Percentiles rank a stretch among this genome's conserved stretches.
These are phyloP conservation scores for Lecanicillium sp. DNA, from an alignment of 2,329 filamentous ascomycete genomes.

Conservation along the genomic window DNA sequence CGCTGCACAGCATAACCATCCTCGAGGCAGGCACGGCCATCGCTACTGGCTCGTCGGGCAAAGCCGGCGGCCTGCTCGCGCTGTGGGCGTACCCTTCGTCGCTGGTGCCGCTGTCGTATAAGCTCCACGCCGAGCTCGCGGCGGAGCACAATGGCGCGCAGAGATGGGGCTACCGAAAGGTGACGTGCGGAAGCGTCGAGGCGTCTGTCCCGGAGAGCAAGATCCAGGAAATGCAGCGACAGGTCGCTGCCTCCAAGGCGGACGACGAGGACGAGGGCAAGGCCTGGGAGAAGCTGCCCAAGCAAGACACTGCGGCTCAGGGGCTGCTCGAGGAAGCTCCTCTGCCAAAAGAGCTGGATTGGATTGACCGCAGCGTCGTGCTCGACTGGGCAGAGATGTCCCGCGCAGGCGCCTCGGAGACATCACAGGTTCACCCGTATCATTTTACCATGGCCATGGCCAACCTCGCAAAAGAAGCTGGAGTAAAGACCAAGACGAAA, in stretches of 20 bases:
- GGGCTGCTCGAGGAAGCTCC: conserved; percentile 48
- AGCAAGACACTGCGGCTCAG: conserved; percentile 46
- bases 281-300: conserved; percentile 56
- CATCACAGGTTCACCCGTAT: conserved; percentile 89
- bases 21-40: conserved; percentile 78
- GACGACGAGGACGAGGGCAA: conserved; percentile 33
- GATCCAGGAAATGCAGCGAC: neutral
- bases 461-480: conserved; percentile 62
- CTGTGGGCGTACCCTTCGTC: conserved; percentile 85
- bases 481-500: conserved; percentile 61
- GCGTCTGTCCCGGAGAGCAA: conserved; percentile 27
- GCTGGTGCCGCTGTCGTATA: conserved; percentile 81
- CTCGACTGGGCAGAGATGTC: conserved; percentile 78
- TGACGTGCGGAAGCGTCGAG: conserved; percentile 63
- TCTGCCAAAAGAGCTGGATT: conserved; percentile 75
- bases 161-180: conserved; percentile 78
- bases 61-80: conserved; percentile 84
- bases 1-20: conserved; percentile 72
- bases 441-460: conserved; percentile 86
- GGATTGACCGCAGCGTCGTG: conserved; percentile 66
- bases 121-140: conserved; percentile 77
- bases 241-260: neutral
- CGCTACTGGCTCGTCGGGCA: conserved; percentile 88
- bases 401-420: conserved; percentile 58
- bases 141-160: conserved; percentile 71